Base-by-base conservation (phyloP, 176 grass and related monocot genomes). In the Avena atlantica region DNA sequence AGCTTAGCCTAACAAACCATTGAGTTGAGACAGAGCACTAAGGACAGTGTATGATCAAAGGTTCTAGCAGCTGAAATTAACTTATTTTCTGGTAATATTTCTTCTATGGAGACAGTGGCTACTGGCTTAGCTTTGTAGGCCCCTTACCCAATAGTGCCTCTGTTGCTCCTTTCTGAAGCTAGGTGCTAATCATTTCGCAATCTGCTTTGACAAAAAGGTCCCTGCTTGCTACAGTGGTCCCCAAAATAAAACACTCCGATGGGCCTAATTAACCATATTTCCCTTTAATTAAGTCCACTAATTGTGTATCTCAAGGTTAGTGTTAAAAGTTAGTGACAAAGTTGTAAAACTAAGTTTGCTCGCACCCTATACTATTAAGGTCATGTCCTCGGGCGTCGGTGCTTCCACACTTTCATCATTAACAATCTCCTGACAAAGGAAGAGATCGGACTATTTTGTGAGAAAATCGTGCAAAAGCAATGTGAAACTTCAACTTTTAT, bases 1-100 rank as follows among this genome's bases (percentile, higher is more conserved):
- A 81, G 86, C 81, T 91, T 91, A 81, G 61, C 84, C 24, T 94
- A 94, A 94, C 89, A 62, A 87, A 94, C 87, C 57, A 44, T 14
- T 51, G 63, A 78, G 24, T 11, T 51, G 70, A 74, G 24, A 91
- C 69, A 81, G 77, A 65, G 68, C 8, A 11, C 37, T 59, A 68
- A 78, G 71, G 69, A 27, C 42, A 86, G 75, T 79, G 63, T 69
- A 66, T 74, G 19, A 56, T 83, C 34, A 58, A 66, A 75, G 67
- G 48, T 36, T 67, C 76, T 49, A 57, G 81, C 2, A 48, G 25
- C 52, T 81, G 62, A 68, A 85, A 48, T 31, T 15, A 31, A 67
- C 56, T 47, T 25, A 71, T 19, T 83, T 53, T 21, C 6, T 52
- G 12, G 45, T 6, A 36, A 52, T 52, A 12, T 20, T 52, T 55